Conservation (phyloP, 306 rosid species). For the Canavalia gladiata region DNA sequence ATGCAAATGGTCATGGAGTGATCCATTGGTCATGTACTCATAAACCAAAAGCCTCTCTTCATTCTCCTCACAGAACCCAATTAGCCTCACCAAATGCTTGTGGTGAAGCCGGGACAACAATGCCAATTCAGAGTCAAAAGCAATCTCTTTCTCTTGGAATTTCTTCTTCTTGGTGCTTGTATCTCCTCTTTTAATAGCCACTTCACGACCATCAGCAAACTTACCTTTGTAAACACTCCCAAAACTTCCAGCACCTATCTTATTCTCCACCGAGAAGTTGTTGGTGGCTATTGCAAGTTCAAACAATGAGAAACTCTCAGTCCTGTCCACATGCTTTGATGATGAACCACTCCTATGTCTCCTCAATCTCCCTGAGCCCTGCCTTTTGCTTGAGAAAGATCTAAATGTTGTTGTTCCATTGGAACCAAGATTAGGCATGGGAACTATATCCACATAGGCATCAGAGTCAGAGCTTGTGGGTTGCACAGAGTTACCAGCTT, state of each 20-base stretch:
- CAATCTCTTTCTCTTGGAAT: slow-evolving; percentile 60
- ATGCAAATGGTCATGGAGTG: slow-evolving; percentile 61
- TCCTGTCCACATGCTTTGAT: slow-evolving; percentile 51
- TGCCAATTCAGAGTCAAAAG: slow-evolving; percentile 60
- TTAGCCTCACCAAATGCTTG: slow-evolving; percentile 59
- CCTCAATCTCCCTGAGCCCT: slow-evolving; percentile 47
- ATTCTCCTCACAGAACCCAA: slow-evolving; percentile 64
- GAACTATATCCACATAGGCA: slow-evolving; percentile 39
- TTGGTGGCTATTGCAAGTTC: slow-evolving; percentile 52
- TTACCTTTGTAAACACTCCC: slow-evolving; percentile 61
- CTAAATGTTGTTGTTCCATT: slow-evolving; percentile 38
- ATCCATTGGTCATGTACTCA: slow-evolving; percentile 57
- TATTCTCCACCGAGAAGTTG: slow-evolving; percentile 46
- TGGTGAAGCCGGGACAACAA: slow-evolving; percentile 61
- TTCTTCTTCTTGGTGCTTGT: slow-evolving; percentile 47
- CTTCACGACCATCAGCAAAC: slow-evolving; percentile 55
- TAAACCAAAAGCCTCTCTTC: slow-evolving; percentile 60
- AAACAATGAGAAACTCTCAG: slow-evolving; percentile 47
- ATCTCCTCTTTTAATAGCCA: slow-evolving; percentile 63
- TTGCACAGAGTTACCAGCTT: slow-evolving; percentile 47
- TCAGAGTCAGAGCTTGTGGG: slow-evolving; percentile 48
- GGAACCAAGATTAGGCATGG: slow-evolving; percentile 36
- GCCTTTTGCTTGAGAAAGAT: slow-evolving; percentile 51
- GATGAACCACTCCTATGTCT: slow-evolving; percentile 55
- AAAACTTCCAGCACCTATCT: slow-evolving; percentile 61